Conservation (phyloP, 2,329 filamentous ascomycete genomes). For the Cadophora sp. region DNA sequence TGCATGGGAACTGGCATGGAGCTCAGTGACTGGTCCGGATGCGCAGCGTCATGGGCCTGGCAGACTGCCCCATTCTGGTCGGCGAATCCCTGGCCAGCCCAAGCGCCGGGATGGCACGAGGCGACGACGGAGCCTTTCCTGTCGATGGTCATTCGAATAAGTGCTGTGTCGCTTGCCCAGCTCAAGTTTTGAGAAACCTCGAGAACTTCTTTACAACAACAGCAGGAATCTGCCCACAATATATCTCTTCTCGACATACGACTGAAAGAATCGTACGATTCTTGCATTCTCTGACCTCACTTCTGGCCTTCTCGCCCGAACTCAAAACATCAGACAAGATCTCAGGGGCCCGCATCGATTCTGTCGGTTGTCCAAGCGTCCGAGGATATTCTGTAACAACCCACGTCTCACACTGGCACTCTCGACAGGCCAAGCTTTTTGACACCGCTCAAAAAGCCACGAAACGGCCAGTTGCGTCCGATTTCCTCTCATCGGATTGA, state of each 20-base stretch:
- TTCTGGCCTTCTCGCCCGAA: constrained; percentile 16
- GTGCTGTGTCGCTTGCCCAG: not conserved
- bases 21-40: constrained; percentile 22
- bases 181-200: not conserved
- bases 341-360: constrained; percentile 21
- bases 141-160: constrained; percentile 13
- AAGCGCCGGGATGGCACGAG: constrained; percentile 35
- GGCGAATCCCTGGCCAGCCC: constrained; percentile 31
- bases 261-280: constrained; percentile 32
- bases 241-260: constrained; percentile 26
- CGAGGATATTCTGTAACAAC: constrained; percentile 32
- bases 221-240: constrained; percentile 25
- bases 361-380: constrained; percentile 33
- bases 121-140: constrained; percentile 22
- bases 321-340: constrained; percentile 33
- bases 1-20: constrained; percentile 17
- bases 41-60: not conserved
- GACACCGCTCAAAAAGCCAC: constrained; percentile 27
- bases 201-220: not conserved
- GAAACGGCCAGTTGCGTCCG: constrained; percentile 34
- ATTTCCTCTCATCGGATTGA: constrained; percentile 35
- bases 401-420: constrained; percentile 36
- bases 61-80: constrained; percentile 14
- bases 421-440: constrained; percentile 34
- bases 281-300: constrained; percentile 13